Base-by-base conservation (phyloP, 2,329 filamentous ascomycete genomes). In the Cladosporium sp. region DNA sequence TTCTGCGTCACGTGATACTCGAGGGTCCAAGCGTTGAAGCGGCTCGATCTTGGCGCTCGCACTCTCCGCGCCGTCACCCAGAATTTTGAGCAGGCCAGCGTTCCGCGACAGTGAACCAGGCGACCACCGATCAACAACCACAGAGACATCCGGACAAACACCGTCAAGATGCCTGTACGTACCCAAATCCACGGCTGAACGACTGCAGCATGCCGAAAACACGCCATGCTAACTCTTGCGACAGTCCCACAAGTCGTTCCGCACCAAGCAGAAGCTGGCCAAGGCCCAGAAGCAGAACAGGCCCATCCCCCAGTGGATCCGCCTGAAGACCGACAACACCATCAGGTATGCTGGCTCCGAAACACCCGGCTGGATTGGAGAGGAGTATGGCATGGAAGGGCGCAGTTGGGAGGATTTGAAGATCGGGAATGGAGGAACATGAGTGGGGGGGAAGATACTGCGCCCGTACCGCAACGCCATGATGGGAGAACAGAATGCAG, bases 281-380 rank as follows among this genome's bases (percentile, higher is more conserved):
- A 97, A 93, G 86, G 94, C 94, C 78, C 93, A 97, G 86, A 97
- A 96, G 88, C 93, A 97, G 86, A 99, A 99, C 89, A 89, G 94
- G 79, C 94, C 94, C 73, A 97, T 99, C 78, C 94, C 94, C 69
- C 94, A 99, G 86, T 99, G 94, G 94, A 97, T 99, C 79, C 89
- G 94, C 78, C 87, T 99, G 76, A 89, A 93, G 79, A 97, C 94
- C 74, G 89, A 87, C 81, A 99, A 99, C 88, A 97, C 92, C 82
- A 97, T 99, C 84, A 90, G 93, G 94, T 99, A 91, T 82, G 88
- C 81, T 52, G 58, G 25, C 50, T 39, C 40, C 51, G 37, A 40
- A 45, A 24, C 17, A 24, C 28, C 51, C 37, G 34, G n/a, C 34
- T 56, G 45, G 34, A 40, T 28, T 48, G 25, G 36, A 49, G 7